Percentiles rank a stretch among this genome's conserved stretches.
phyloP scores from a whole-genome alignment of 148 eudicot genomes.

The Linanthus parryae region DNA sequence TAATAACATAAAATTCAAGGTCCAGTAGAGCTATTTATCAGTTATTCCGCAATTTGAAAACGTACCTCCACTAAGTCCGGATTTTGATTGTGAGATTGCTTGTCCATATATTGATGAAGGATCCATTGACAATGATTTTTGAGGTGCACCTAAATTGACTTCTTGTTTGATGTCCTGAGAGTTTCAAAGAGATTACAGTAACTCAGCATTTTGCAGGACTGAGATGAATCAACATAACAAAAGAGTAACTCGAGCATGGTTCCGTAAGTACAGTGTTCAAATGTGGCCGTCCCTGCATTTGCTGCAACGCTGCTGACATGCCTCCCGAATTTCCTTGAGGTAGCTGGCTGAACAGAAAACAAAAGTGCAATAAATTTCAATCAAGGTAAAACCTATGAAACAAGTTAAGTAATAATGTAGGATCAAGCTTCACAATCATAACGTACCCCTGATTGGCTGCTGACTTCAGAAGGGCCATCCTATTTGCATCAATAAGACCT shows the following conservation, averaged over 20 bases:
- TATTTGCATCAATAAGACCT: constrained; percentile 65
- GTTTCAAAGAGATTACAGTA: constrained; percentile 8
- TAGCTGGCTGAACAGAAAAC: constrained; percentile 95
- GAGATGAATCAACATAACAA: not conserved
- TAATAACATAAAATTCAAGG: no score
- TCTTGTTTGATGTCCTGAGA: constrained; percentile 78
- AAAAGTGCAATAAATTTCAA: constrained; percentile 9
- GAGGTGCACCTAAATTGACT: constrained; percentile 62
- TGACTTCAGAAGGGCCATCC: constrained; percentile 88
- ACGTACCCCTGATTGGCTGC: constrained; percentile 74
- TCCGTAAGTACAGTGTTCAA: constrained; percentile 46
- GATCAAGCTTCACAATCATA: not conserved
- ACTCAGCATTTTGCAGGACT: no score
- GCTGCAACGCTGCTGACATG: constrained; percentile 90
- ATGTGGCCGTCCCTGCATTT: constrained; percentile 81
- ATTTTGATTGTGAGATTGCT: constrained; percentile 85
- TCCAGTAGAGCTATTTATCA: no score
- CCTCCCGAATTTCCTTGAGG: constrained; percentile 74
- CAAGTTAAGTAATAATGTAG: not conserved
- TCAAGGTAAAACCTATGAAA: constrained; percentile 1
- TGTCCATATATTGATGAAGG: constrained; percentile 95
- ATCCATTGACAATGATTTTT: constrained; percentile 84
- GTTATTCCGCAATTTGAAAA: no score
- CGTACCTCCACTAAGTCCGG: constrained; percentile 83
- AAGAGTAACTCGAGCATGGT: not conserved